Conservation (phyloP, 495 filamentous ascomycete genomes). For the Penicillium taxi region DNA sequence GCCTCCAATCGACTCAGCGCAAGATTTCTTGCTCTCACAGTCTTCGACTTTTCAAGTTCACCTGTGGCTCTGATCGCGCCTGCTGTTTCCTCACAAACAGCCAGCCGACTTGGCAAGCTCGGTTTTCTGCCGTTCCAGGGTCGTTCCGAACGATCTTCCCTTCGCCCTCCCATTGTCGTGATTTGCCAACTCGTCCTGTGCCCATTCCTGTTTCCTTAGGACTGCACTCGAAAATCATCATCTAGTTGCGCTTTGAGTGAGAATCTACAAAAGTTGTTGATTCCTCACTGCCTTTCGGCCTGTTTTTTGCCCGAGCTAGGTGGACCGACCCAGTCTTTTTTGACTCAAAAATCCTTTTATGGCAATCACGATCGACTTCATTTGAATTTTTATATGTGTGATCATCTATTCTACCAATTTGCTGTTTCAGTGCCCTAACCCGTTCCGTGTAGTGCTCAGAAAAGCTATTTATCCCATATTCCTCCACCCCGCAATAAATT, state of each 20-base stretch:
- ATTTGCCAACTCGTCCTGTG: constrained; percentile 1
- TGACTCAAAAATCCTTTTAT: constrained; percentile 8
- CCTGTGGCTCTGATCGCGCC: constrained; percentile 1
- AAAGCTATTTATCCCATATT: background rate
- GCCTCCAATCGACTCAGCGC: constrained; percentile 6
- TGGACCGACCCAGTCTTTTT: constrained; percentile 9
- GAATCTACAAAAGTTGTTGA: background rate
- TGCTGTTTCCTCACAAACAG: background rate
- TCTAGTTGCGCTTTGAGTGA: background rate
- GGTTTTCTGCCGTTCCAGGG: constrained; percentile 12
- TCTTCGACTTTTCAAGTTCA: constrained; percentile 2
- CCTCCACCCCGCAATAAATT: constrained; percentile 7
- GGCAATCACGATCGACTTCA: constrained; percentile 7
- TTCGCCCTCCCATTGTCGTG: constrained; percentile 6
- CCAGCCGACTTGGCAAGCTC: constrained; percentile 1
- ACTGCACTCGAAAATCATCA: too few relatives aligned
- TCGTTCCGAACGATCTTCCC: constrained; percentile 1
- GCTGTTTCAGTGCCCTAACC: background rate
- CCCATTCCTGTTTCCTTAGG: background rate
- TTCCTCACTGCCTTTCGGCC: constrained; percentile 6
- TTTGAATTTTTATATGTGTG: background rate
- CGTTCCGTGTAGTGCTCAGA: too few relatives aligned
- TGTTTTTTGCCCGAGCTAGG: constrained; percentile 9
- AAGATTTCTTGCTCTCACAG: constrained; percentile 9
- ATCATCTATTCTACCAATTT: background rate